Percentiles rank a stretch among this genome's conserved stretches.
phyloP scores from a whole-genome alignment of 2,329 filamentous ascomycete species.

The Colletotrichum eleusines region DNA sequence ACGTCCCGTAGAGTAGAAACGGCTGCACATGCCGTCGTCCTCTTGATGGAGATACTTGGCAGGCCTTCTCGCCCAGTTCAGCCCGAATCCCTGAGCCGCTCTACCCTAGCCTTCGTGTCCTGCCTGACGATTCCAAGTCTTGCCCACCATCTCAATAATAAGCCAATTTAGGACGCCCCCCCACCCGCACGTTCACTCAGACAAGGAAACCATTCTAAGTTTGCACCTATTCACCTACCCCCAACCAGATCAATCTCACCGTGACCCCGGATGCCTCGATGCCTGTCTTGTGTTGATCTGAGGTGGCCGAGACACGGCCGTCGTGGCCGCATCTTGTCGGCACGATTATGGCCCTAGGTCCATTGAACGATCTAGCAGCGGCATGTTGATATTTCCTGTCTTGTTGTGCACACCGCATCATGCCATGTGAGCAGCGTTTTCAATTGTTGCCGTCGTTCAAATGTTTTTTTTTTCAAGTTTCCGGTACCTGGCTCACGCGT shows the following conservation, averaged over 20 bases:
- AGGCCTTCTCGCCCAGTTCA: neutral
- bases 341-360: neutral
- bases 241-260: neutral
- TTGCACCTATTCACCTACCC: slow-evolving; percentile 7
- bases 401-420: neutral
- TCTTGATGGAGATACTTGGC: neutral
- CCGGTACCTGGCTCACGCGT: neutral
- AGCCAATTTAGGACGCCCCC: slow-evolving; percentile 12
- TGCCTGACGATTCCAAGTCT: slow-evolving; percentile 4
- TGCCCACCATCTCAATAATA: slow-evolving; percentile 18
- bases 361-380: slow-evolving; percentile 5
- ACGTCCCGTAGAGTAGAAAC: neutral
- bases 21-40: neutral
- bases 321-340: slow-evolving; percentile 2
- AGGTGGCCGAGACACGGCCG: slow-evolving; percentile 27
- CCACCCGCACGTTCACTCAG: neutral
- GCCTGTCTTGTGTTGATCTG: slow-evolving; percentile 29
- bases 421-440: slow-evolving; percentile 24
- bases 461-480: neutral
- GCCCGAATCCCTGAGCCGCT: neutral
- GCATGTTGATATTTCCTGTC: neutral
- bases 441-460: neutral
- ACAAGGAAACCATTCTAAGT: neutral
- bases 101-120: neutral
- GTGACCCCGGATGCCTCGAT: slow-evolving; percentile 23